Conservation (phyloP, 768 basidiomycete species). For the Russula olivacea region DNA sequence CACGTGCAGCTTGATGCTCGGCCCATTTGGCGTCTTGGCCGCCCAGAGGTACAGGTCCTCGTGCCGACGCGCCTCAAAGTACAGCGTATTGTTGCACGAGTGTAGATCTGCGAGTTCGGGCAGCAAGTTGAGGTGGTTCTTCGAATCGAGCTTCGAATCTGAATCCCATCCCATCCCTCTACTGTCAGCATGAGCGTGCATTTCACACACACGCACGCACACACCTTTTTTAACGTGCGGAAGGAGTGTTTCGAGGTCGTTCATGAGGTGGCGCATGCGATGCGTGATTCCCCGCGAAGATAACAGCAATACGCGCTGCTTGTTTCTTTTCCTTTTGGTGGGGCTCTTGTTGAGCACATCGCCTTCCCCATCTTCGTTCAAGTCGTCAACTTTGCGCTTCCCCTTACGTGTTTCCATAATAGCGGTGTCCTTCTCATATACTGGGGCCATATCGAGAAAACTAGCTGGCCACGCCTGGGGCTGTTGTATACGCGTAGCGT, state of each 20-base stretch:
- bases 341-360: constrained; percentile 34
- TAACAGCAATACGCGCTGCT: constrained; percentile 89
- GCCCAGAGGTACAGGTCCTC: constrained; percentile 98
- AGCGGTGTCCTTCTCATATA: constrained; percentile 53
- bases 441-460: constrained; percentile 43
- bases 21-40: constrained; percentile 94
- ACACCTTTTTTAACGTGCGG: constrained; percentile 97
- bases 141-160: constrained; percentile 98
- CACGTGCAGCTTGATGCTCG: constrained; percentile 94
- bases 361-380: constrained; percentile 48
- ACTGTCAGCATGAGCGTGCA: constrained; percentile 7
- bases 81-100: constrained; percentile 95
- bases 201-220: no score
- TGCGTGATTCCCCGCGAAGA: constrained; percentile 93
- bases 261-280: constrained; percentile 96
- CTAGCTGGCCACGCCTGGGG: no score
- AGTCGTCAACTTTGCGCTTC: constrained; percentile 61
- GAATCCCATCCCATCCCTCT: not conserved
- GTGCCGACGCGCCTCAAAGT: constrained; percentile 94
- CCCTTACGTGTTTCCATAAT: constrained; percentile 35
- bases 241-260: constrained; percentile 80
- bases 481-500: not conserved
- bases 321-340: constrained; percentile 72
- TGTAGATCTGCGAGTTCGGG: constrained; percentile 96
- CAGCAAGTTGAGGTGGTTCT: constrained; percentile 84